phyloP scores from a whole-genome alignment of 345 rosid genomes.

The Garcia nutans region DNA sequence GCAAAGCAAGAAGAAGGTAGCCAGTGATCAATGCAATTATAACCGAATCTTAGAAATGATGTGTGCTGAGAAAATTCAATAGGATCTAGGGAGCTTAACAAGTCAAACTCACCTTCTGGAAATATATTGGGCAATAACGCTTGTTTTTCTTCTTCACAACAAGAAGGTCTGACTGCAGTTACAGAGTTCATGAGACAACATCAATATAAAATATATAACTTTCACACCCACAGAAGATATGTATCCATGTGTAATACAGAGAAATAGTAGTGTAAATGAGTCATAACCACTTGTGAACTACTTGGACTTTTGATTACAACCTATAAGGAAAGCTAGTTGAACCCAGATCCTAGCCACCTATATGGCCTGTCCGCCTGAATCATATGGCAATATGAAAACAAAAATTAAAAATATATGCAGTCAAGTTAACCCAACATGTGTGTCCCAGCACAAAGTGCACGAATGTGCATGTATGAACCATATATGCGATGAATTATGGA shows the following conservation, averaged over 20 bases:
- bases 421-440: background rate
- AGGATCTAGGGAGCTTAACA: constrained; percentile 4
- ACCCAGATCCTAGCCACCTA: too few species aligned
- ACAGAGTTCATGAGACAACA: constrained; percentile 13
- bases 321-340: too few species aligned
- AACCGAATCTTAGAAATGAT: constrained; percentile 1
- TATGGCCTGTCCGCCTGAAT: background rate
- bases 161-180: constrained; percentile 87
- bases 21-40: background rate
- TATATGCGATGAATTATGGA: background rate
- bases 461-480: background rate
- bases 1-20: constrained; percentile 21
- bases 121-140: constrained; percentile 89
- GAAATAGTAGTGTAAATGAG: too few species aligned
- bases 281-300: too few species aligned
- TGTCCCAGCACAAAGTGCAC: background rate
- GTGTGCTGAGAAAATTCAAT: constrained; percentile 1
- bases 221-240: background rate
- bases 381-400: background rate
- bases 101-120: constrained; percentile 70
- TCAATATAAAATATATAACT: background rate
- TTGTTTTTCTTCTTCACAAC: constrained; percentile 74
- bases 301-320: too few species aligned
- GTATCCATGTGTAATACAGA: too few species aligned
- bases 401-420: background rate